A percentile compares a stretch with the other conserved stretches of the same genome.
Evolutionary conservation across 164 flowering plant species (phyloP).

Genomic region (Vitis rupestris): DNA sequence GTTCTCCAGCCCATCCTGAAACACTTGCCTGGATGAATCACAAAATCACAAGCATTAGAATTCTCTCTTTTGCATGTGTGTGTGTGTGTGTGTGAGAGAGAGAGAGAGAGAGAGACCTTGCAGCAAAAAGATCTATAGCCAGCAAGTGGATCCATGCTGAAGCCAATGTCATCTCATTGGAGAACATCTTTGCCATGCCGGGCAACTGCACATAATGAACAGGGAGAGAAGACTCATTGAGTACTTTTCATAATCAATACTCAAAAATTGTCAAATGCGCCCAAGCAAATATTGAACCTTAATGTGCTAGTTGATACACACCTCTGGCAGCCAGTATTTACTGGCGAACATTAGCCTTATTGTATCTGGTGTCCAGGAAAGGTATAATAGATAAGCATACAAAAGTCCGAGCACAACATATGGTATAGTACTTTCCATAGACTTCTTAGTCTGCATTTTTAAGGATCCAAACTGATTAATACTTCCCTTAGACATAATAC

Average conservation of each 20-base stretch:
- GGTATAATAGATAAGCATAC: constrained; percentile 78
- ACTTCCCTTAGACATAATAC: not conserved
- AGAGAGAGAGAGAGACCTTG: constrained; percentile 58
- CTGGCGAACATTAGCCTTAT: constrained; percentile 71
- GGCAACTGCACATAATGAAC: constrained; percentile 48
- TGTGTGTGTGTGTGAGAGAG: too few species aligned
- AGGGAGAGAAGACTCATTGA: not conserved
- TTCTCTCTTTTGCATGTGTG: not conserved
- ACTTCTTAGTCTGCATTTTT: constrained; percentile 72
- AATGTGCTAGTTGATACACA: constrained; percentile 16
- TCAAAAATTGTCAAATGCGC: too few species aligned
- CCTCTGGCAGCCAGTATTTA: constrained; percentile 93
- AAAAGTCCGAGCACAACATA: constrained; percentile 68
- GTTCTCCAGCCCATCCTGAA: constrained; percentile 69
- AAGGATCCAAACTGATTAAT: not conserved
- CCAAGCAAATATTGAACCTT: not conserved
- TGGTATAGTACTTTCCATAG: constrained; percentile 72
- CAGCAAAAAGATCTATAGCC: constrained; percentile 89
- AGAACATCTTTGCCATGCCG: constrained; percentile 84
- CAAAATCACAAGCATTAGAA: constrained; percentile 6
- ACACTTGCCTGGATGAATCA: constrained; percentile 64
- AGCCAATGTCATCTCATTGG: constrained; percentile 85
- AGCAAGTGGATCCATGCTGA: constrained; percentile 96
- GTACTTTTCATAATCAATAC: too few species aligned
- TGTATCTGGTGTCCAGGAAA: constrained; percentile 96